Percentiles rank a stretch among this genome's conserved stretches.
phyloP scores from a whole-genome alignment of 1,139 yeast genomes.

The Starmera stellimalicola region DNA sequence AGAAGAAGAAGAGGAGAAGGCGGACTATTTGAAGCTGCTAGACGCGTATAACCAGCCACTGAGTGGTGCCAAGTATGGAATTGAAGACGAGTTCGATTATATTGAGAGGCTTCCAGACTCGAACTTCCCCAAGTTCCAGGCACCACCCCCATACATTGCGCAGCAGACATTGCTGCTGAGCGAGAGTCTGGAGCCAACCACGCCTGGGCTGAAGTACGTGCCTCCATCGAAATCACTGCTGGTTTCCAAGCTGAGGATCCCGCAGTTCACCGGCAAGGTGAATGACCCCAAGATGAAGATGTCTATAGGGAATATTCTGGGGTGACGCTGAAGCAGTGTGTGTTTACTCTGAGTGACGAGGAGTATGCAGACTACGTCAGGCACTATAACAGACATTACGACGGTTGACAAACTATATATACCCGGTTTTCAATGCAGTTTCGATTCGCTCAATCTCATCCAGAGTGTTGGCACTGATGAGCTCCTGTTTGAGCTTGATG shows the following conservation, averaged over 20 bases:
- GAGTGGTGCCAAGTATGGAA: constrained; percentile 12
- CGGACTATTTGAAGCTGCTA: constrained; percentile 7
- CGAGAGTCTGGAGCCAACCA: too few species aligned
- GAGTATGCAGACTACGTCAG: too few species aligned
- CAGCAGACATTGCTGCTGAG: too few species aligned
- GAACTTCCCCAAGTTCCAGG: neutral
- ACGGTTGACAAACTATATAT: constrained; percentile 12
- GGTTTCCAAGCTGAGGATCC: too few species aligned
- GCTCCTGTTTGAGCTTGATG: constrained; percentile 37
- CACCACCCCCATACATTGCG: too few species aligned
- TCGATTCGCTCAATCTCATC: constrained; percentile 73
- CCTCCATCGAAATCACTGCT: too few species aligned
- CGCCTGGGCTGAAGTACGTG: too few species aligned
- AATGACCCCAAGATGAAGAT: constrained; percentile 6
- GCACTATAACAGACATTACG: too few species aligned
- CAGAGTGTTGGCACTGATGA: constrained; percentile 55
- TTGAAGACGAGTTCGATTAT: constrained; percentile 5
- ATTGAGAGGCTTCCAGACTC: constrained; percentile 1
- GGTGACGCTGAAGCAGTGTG: constrained; percentile 4
- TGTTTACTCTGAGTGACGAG: too few species aligned
- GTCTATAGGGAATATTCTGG: constrained; percentile 16
- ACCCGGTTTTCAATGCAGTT: constrained; percentile 33
- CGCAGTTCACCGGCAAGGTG: too few species aligned
- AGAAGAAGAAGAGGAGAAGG: constrained; percentile 12
- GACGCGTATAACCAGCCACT: constrained; percentile 11